Evolutionary conservation across 202 grass and related monocot species (phyloP).

Genomic region (Cymbopogon flexuosus): DNA sequence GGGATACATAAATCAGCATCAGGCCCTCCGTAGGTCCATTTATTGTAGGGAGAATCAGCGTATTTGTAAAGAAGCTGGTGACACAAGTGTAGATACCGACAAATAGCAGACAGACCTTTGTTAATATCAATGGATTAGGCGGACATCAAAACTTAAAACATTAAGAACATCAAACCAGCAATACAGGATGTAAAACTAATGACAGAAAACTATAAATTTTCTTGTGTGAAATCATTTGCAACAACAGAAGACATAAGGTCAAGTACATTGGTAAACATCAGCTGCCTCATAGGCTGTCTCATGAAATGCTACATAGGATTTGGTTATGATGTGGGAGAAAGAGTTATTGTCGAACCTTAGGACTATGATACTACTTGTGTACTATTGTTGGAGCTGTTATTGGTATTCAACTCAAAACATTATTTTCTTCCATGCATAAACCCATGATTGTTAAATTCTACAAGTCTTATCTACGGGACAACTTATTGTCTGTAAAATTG

Average conservation of each 20-base stretch:
- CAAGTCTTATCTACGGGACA: background rate
- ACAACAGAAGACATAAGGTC: background rate
- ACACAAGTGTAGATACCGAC: slow-evolving; percentile 21
- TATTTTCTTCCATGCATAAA: background rate
- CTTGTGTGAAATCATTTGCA: background rate
- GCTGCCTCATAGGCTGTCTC: background rate
- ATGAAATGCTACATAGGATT: background rate
- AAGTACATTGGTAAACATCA: background rate
- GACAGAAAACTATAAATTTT: background rate
- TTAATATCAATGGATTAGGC: background rate
- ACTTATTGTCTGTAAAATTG: background rate
- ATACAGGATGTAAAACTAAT: background rate
- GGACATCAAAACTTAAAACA: slow-evolving; percentile 20
- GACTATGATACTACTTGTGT: background rate
- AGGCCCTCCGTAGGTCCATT: slow-evolving; percentile 98
- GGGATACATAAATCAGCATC: slow-evolving; percentile 92
- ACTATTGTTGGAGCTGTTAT: background rate
- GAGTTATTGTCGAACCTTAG: too few relatives aligned
- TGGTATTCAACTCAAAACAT: background rate
- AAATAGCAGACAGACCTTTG: background rate
- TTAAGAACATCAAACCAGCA: background rate
- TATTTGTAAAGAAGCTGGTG: slow-evolving; percentile 96
- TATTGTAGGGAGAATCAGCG: slow-evolving; percentile 80
- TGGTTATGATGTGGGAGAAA: background rate
- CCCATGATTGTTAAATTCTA: background rate